Evolutionary conservation across 805 yeast species (phyloP), one percentile per base, ranked within the genome.

Genomic region (Candida multigemmis): DNA sequence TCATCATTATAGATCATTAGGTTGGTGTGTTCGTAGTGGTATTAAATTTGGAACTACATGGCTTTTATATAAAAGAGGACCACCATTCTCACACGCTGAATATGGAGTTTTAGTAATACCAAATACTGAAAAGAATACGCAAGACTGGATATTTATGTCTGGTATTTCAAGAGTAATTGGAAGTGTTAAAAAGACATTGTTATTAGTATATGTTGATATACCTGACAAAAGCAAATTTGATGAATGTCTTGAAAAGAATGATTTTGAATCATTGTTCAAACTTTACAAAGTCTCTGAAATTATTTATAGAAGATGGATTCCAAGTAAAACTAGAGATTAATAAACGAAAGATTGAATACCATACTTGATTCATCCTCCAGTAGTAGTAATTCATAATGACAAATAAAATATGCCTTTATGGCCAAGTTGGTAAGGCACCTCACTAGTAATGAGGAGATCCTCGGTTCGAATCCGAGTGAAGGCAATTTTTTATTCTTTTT

Each of bases 1-100:
- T 43, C 93, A 85, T 45, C 86, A 89, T 48, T 87, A 75, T 53
- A 66, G 94, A 27, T 77, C 95, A 0, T 65, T 73, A 14, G 96
- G 96, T 0, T 91, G 97, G 96, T 89, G 96, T 59, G 91, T 79
- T 3, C 65, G 93, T 32, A 72, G 87, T 1, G 98, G 97, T 0
- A 71, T 86, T 31, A 91, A 91, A 50, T 91, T 91, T 50, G 95
- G 96, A 2, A 70, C 82, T n/a, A 93, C 87, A 42, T 79, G 61
- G 50, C 55, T 91, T 6, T 60, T 91, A 4, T 91, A 91, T 50
- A 74, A 78, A 28, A 63, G 89, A 32, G 99, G 99, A 0, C 98
- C 97, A 6, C 96, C 96, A 2, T 85, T 87, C 48, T 74, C 79
- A 26, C 99, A 91, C 48, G 96, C 98, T 0, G 94, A 86, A 46